Percentiles rank a stretch among this genome's conserved stretches.
These are phyloP conservation scores for Rutidosis leptorrhynchoides DNA, from an alignment of 129 eudicot genomes.

Conservation along the genomic window DNA sequence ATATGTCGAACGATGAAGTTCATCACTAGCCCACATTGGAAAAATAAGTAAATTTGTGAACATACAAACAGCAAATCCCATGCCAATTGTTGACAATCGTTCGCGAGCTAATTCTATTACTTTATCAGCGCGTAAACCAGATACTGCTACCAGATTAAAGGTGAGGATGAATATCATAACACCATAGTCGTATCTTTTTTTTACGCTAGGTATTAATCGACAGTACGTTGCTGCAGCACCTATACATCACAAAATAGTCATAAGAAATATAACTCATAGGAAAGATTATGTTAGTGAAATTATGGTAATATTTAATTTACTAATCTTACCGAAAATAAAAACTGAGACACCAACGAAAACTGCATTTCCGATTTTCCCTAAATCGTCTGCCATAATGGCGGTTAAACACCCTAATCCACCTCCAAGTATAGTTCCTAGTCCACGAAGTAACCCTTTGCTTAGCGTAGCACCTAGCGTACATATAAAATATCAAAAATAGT, in stretches of 20 bases:
- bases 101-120: constrained; percentile 50
- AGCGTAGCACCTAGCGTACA: constrained; percentile 66
- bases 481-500: neutral
- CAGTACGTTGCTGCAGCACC: constrained; percentile 75
- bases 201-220: constrained; percentile 60
- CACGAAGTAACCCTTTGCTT: constrained; percentile 81
- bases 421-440: constrained; percentile 67
- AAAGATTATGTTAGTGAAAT: neutral
- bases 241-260: constrained; percentile 19
- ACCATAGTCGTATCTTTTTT: constrained; percentile 72
- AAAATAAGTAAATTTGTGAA: constrained; percentile 62
- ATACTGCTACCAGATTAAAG: constrained; percentile 72
- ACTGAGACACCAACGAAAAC: constrained; percentile 52
- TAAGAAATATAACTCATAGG: neutral
- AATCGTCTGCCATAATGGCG: constrained; percentile 54
- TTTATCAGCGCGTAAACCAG: constrained; percentile 66
- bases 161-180: constrained; percentile 70
- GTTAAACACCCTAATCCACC: constrained; percentile 81
- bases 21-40: constrained; percentile 90
- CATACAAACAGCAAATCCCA: constrained; percentile 70
- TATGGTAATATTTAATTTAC: neutral
- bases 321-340: constrained; percentile 53
- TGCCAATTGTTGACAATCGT: constrained; percentile 72
- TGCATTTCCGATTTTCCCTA: constrained; percentile 58
- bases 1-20: constrained; percentile 54